Conservation (phyloP, 495 filamentous ascomycete species). For the Aspergillus avenaceus region DNA sequence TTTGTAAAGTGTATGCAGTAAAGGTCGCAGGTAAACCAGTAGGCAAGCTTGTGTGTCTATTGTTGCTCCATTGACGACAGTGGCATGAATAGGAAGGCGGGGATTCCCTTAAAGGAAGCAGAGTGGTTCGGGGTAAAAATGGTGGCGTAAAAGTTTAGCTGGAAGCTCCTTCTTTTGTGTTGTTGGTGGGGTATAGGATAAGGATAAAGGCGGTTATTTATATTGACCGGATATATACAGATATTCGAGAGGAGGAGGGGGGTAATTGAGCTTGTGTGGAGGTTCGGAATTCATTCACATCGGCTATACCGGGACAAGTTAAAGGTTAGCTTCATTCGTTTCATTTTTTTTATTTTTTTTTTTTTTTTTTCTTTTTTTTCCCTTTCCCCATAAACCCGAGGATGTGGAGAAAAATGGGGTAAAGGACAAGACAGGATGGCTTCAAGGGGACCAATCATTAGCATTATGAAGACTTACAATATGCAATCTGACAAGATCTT, state of each 20-base stretch:
- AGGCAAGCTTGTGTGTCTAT: conserved; percentile 7
- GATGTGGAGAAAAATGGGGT: conserved; percentile 16
- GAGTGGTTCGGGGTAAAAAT: no score
- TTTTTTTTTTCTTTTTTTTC: conserved; percentile 7
- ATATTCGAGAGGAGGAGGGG: background rate
- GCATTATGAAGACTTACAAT: background rate
- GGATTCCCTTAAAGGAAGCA: no score
- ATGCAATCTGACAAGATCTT: conserved; percentile 2
- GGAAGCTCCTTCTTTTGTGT: no score
- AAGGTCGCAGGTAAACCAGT: background rate
- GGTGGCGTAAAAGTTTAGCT: no score
- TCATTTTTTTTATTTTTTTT: conserved; percentile 7
- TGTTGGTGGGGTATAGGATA: no score
- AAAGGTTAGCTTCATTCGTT: background rate
- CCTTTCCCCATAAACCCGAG: conserved; percentile 11
- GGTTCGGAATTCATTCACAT: background rate
- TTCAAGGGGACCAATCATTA: conserved; percentile 3
- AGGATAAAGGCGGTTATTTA: no score
- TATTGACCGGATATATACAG: background rate
- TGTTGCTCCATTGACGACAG: conserved; percentile 14
- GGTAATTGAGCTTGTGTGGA: background rate
- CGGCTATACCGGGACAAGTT: background rate
- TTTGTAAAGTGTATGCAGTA: background rate
- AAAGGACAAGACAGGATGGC: background rate
- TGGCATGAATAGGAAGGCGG: background rate